phyloP scores from a whole-genome alignment of 2,329 filamentous ascomycete genomes.

The Trichoderma atrobrunneum region DNA sequence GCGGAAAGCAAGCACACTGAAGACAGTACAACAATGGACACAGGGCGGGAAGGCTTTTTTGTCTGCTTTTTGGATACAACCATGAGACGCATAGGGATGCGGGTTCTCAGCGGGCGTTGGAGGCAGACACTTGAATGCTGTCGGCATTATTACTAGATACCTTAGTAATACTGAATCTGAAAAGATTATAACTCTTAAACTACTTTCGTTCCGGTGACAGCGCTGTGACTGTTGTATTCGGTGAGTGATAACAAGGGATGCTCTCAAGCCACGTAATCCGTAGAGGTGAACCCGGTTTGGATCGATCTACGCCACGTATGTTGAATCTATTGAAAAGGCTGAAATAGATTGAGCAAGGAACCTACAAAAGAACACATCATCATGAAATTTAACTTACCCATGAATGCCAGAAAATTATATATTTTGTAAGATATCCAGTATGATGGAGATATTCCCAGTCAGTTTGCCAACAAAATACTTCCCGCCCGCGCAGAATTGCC shows the following conservation, averaged over 20 bases:
- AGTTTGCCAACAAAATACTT: background rate
- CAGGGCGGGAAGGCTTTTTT: conserved; percentile 12
- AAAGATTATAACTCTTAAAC: background rate
- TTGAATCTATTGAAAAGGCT: background rate
- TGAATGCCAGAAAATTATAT: background rate
- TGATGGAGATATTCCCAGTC: background rate
- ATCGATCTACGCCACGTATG: background rate
- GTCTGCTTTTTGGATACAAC: conserved; percentile 29
- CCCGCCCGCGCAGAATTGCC: background rate
- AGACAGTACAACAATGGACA: conserved; percentile 4
- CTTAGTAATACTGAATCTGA: background rate
- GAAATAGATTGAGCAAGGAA: background rate
- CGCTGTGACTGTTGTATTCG: background rate
- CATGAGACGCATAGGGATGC: conserved; percentile 25
- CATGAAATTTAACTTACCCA: background rate
- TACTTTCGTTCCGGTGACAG: background rate
- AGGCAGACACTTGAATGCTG: conserved; percentile 4
- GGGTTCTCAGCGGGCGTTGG: conserved; percentile 18
- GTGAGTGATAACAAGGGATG: background rate
- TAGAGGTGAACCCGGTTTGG: background rate
- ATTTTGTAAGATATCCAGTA: background rate
- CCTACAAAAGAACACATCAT: background rate
- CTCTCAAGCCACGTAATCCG: background rate
- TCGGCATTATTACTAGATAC: conserved; percentile 9
- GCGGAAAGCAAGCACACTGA: conserved; percentile 18